Evolutionary conservation across 75 land plant species (phyloP), one percentile per base, ranked within the genome.

Genomic region (Gnetum montanum): DNA sequence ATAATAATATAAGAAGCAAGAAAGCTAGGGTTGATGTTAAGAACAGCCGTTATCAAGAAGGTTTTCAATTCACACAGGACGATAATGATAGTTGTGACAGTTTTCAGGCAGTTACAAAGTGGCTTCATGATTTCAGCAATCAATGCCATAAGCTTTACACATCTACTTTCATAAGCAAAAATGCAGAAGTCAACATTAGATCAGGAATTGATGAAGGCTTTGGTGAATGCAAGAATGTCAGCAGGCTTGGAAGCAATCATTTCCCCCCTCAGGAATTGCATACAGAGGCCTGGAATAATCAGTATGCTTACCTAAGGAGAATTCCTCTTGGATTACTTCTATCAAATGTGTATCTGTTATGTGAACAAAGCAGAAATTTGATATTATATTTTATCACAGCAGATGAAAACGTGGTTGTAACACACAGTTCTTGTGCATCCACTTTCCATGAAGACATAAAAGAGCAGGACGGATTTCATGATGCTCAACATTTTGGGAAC

Each of bases 301-400:
- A 33, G 3, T 52, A 52, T 52, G 24, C 55, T 19, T 52, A 31
- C 20, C 22, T 52, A 36, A 52, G 55, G 20, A 52, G 55, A 52
- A 52, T 52, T 52, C 24, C 36, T 19, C 19, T 52, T 31, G 55
- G 55, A 52, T 36, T 52, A 31, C 20, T 52, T 36, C 55, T 52
- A 33, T 30, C 55, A 20, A 52, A 52, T 33, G 55, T 52, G 23
- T 24, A 52, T 20, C 27, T 52, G 4, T 52, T 52, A 33, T 20
- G 33, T 52, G 55, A 52, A 4, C 7, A 52, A 8, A 36, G 35
- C 20, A 31, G 55, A 10, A 23, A 52, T 24, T 6, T 52, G 36
- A 34, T 52, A 19, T 36, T 52, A 19, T 36, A 52, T 18, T 52
- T 52, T 52, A 36, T 16, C 20, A 24, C 55, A 33, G 55, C 55